Base-by-base conservation (phyloP, 345 rosid species). In the Salix arbutifolia region DNA sequence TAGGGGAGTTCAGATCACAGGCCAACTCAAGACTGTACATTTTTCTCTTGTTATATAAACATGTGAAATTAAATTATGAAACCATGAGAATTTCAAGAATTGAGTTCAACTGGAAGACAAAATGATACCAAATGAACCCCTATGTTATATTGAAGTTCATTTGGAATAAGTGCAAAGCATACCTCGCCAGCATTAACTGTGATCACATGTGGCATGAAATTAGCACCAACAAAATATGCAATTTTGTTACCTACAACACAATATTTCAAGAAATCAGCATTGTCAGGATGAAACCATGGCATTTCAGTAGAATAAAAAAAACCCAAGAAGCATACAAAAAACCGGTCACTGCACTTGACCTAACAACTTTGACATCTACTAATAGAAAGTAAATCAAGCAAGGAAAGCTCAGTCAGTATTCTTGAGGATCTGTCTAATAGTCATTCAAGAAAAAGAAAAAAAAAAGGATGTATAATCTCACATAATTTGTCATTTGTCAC, bases 161-260 rank as follows among this genome's bases (percentile, higher is more conserved):
- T 64, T 8, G 21, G 56, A 30, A 38, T 12, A 60, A 71, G 25
- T 38, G 40, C 23, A 73, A 52, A 48, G 62, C 90, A 74, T 89
- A 93, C 99, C 97, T 96, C 99, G 38, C 98, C 97, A 73, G 97
- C 77, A 80, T 90, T 86, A 50, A 96, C 97, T 48, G 91, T 88
- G 82, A 96, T 80, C 74, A 93, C 88, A 83, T 93, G 97, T 74
- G 99, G 96, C 0, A 89, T 93, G 83, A 96, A 91, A 84, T 91
- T 87, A 68, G 89, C 90, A 65, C 91, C 89, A 16, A 86, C 93
- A 62, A 83, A 82, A 83, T 88, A 86, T 12, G 91, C 79, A 64
- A 87, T 78, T 80, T 80, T 74, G 64, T 88, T 89, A 74, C 88
- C 99, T 90, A 70, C 73, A 70, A 42, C 83, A 17, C 1, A 76